These are phyloP conservation scores for Penicillium pulvis DNA, from an alignment of 495 filamentous ascomycete genomes.

Conservation along the genomic window DNA sequence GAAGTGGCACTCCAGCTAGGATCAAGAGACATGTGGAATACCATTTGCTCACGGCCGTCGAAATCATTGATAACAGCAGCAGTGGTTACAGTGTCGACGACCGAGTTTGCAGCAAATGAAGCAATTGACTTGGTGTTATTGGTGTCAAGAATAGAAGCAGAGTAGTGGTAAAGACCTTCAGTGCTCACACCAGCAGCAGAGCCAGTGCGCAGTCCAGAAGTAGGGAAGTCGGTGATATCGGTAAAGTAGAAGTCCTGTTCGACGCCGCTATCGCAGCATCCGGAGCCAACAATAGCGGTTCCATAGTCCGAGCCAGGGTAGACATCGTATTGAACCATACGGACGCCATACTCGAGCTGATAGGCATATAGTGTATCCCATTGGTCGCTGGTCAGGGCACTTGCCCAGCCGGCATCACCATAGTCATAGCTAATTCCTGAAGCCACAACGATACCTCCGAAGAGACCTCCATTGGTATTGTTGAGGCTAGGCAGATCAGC, in stretches of 20 bases:
- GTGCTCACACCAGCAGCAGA: conserved; percentile 55
- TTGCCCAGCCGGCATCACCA: conserved; percentile 45
- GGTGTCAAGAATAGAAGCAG: conserved; percentile 55
- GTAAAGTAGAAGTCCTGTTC: conserved; percentile 56
- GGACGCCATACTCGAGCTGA: conserved; percentile 57
- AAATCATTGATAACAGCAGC: conserved; percentile 65
- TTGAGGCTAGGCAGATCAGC: conserved; percentile 54
- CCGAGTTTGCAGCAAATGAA: conserved; percentile 45
- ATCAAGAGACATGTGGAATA: conserved; percentile 58
- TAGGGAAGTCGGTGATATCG: conserved; percentile 49
- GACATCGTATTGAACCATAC: conserved; percentile 63
- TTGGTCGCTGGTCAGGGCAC: conserved; percentile 57
- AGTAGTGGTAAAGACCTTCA: conserved; percentile 58
- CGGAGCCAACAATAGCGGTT: conserved; percentile 33
- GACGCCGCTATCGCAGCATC: conserved; percentile 51
- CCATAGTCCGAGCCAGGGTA: conserved; percentile 57
- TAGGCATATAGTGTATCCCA: conserved; percentile 60
- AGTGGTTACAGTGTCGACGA: conserved; percentile 29
- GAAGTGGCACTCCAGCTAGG: conserved; percentile 58
- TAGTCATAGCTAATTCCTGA: conserved; percentile 60
- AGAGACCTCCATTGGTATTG: conserved; percentile 53
- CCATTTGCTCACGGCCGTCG: conserved; percentile 61
- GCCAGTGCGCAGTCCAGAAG: conserved; percentile 51
- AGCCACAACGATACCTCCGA: conserved; percentile 57
- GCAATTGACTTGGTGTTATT: conserved; percentile 57